Conservation (phyloP, 1,284 basidiomycete species). For the Inonotus hispidus region DNA sequence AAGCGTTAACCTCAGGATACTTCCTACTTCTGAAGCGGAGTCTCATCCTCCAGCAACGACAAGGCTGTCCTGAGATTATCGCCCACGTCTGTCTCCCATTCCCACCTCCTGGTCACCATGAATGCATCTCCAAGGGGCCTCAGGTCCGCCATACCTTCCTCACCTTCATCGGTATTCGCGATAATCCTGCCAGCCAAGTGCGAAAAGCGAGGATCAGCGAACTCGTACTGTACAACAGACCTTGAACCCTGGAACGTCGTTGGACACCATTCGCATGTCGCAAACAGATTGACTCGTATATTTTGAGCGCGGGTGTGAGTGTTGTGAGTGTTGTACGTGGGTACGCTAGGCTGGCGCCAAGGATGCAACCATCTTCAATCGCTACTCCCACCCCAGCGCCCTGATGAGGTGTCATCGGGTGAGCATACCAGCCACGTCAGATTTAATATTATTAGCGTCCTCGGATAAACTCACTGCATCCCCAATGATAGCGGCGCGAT, state of each 20-base stretch:
- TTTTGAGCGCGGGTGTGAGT: constrained; percentile 26
- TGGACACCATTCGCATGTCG: constrained; percentile 30
- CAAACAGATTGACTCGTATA: constrained; percentile 35
- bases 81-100: constrained; percentile 15
- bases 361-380: constrained; percentile 30
- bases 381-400: constrained; percentile 21
- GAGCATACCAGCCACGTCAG: constrained; percentile 10
- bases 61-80: constrained; percentile 2
- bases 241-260: constrained; percentile 25
- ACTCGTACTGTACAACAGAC: constrained; percentile 25
- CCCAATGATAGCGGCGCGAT: constrained; percentile 19
- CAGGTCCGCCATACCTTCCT: constrained; percentile 19
- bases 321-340: constrained; percentile 20
- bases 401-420: constrained; percentile 21
- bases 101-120: constrained; percentile 30
- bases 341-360: constrained; percentile 31
- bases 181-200: neutral
- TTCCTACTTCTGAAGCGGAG: neutral
- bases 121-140: constrained; percentile 26
- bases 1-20: too few relatives aligned
- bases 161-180: neutral
- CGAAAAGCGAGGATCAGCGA: constrained; percentile 22
- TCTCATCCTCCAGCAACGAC: neutral
- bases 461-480: constrained; percentile 17
- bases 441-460: neutral